Base-by-base conservation (phyloP, 23 red algal species). In the Gracilaria domingensis region DNA sequence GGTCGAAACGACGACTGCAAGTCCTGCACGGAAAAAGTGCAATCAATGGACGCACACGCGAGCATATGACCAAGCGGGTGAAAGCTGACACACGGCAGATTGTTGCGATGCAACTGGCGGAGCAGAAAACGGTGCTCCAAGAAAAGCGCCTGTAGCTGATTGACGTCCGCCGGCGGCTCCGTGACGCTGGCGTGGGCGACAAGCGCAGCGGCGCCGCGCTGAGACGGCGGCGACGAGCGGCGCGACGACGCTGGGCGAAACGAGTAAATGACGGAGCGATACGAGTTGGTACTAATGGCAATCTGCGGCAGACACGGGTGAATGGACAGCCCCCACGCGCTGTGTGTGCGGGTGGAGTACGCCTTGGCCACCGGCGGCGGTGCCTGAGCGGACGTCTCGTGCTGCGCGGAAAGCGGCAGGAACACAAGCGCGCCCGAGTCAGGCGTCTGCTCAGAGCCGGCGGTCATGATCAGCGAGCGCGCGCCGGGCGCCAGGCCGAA, bases 51-150 rank as follows among this genome's bases (percentile, higher is more conserved):
- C 1, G 77, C 77, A 18, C 37, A 81, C 40, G 77, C 77, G 4
- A 81, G 55, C 45, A 56, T 51, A 59, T 81, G 9, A 59, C 77
- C 77, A 2, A 13, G 32, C 16, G 18, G 30, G 20, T 81, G 26
- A 81, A 81, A 81, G n/a, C 51, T 61, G 55, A 81, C 77, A 33
- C 77, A 81, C 17, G 77, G 77, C 30, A 81, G 14, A 17, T 81
- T 81, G 55, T 81, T 59, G 4, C 36, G 48, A 81, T 81, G 77
- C 35, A 75, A 21, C 39, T 47, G 69, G 25, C 39, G 69, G 1
- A 47, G 69, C n/a, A n/a, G 69, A 45, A n/a, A 75, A 23, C 69
- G 69, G 7, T 75, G 37, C 35, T 45, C 35, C 36, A 45, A 44
- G 39, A 45, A 40, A 2, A 45, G 37, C 33, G 39, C 37, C 8